These are phyloP conservation scores for Testicularia cyperi DNA, from an alignment of 1,284 basidiomycete genomes.

Conservation along the genomic window DNA sequence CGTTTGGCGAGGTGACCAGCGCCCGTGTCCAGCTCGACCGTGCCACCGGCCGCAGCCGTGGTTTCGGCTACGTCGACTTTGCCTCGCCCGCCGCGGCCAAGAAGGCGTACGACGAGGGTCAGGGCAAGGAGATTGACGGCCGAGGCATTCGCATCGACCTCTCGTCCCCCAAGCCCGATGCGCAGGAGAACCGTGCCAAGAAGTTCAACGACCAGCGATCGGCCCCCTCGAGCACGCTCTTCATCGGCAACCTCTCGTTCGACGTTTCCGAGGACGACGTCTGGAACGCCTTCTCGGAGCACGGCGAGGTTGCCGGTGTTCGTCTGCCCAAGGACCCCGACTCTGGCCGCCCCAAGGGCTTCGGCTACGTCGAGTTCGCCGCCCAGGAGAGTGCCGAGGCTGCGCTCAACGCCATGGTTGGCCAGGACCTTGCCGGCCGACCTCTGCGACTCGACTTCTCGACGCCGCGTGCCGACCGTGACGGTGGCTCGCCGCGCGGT, in stretches of 20 bases:
- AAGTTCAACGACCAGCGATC: slow-evolving; percentile 67
- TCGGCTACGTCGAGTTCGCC: slow-evolving; percentile 93
- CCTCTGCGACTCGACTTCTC: slow-evolving; percentile 84
- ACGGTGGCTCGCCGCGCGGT: slow-evolving; percentile 64
- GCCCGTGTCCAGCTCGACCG: slow-evolving; percentile 91
- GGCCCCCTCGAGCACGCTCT: slow-evolving; percentile 83
- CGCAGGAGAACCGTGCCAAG: slow-evolving; percentile 72
- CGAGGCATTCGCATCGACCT: slow-evolving; percentile 84
- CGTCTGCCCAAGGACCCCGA: slow-evolving; percentile 92
- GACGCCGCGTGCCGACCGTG: slow-evolving; percentile 71
- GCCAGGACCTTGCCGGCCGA: slow-evolving; percentile 80
- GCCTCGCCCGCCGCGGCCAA: slow-evolving; percentile 63
- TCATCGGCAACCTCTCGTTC: slow-evolving; percentile 86
- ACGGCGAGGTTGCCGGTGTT: slow-evolving; percentile 83
- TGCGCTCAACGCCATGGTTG: slow-evolving; percentile 72
- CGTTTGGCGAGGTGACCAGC: slow-evolving; percentile 81
- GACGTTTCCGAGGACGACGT: slow-evolving; percentile 74
- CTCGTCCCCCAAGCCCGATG: slow-evolving; percentile 67
- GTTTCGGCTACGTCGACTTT: slow-evolving; percentile 95
- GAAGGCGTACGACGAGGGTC: slow-evolving; percentile 71
- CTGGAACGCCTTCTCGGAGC: slow-evolving; percentile 89
- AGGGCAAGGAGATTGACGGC: slow-evolving; percentile 84
- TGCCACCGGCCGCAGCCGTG: slow-evolving; percentile 64
- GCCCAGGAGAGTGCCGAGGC: slow-evolving; percentile 77
- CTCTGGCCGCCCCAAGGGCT: slow-evolving; percentile 86